Evolutionary conservation across 2,329 filamentous ascomycete species (phyloP).

Genomic region (Pseudocercospora eumusae): DNA sequence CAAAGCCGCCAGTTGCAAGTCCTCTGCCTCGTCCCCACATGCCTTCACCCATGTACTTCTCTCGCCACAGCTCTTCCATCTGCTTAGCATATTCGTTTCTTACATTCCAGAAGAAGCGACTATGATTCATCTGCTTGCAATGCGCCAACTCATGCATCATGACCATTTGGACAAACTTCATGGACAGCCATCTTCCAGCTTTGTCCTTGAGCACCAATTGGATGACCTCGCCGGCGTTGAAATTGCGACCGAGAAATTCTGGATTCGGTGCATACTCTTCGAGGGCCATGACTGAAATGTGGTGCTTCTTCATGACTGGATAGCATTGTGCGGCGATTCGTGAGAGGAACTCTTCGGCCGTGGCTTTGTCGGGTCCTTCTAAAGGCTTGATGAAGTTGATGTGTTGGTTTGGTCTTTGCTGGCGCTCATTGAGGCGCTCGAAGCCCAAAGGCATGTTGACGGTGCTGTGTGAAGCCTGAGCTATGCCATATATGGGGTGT

Average conservation of each 20-base stretch:
- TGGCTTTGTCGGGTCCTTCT: conserved; percentile 51
- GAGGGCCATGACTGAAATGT: conserved; percentile 55
- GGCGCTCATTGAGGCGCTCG: conserved; percentile 74
- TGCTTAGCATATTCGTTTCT: conserved; percentile 71
- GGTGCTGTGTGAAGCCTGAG: conserved; percentile 2
- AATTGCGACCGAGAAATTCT: conserved; percentile 85
- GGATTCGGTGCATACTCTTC: conserved; percentile 80
- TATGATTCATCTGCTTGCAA: conserved; percentile 91
- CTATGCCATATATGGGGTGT: background rate
- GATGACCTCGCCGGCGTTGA: conserved; percentile 84
- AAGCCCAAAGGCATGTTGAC: conserved; percentile 71
- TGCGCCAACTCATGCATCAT: conserved; percentile 93
- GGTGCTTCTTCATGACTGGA: conserved; percentile 57
- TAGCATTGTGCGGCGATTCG: conserved; percentile 78
- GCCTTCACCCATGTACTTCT: conserved; percentile 75
- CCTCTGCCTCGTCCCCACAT: conserved; percentile 74
- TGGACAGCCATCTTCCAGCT: conserved; percentile 69
- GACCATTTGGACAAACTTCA: conserved; percentile 85
- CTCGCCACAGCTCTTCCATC: conserved; percentile 69
- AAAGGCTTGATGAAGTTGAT: conserved; percentile 86
- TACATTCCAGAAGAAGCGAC: conserved; percentile 75
- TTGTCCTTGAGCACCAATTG: conserved; percentile 77
- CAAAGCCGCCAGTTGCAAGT: conserved; percentile 63
- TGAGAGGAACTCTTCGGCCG: conserved; percentile 69
- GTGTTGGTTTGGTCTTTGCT: conserved; percentile 71